These are phyloP conservation scores for Pythium periplocum DNA, from an alignment of 352 stramenopile genomes.

Conservation along the genomic window DNA sequence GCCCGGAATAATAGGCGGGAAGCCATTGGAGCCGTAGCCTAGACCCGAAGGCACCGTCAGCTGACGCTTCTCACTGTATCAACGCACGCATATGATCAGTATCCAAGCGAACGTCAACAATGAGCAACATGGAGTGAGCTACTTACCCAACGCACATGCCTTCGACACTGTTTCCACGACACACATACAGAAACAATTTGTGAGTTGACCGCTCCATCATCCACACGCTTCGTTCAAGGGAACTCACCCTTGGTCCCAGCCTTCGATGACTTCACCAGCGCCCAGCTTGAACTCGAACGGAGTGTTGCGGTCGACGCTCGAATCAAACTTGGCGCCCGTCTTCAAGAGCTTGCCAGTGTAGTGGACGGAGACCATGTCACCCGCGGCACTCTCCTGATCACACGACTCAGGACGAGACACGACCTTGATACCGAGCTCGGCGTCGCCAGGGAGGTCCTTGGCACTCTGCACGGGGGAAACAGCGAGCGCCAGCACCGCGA, in stretches of 20 bases:
- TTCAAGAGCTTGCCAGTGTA: conserved; percentile 95
- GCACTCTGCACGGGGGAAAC: conserved; percentile 38
- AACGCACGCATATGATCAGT: too few species aligned
- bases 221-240: conserved; percentile 6
- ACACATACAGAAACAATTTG: neutral
- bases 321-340: conserved; percentile 97
- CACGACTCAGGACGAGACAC: conserved; percentile 72
- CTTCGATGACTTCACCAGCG: conserved; percentile 92
- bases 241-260: neutral
- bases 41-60: conserved; percentile 85
- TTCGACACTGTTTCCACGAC: conserved; percentile 42
- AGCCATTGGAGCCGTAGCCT: conserved; percentile 92
- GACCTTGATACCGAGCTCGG: conserved; percentile 67
- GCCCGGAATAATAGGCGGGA: conserved; percentile 90
- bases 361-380: conserved; percentile 92
- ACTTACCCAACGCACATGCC: conserved; percentile 85
- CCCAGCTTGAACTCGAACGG: conserved; percentile 95
- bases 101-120: too few species aligned
- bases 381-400: conserved; percentile 62
- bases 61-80: conserved; percentile 77
- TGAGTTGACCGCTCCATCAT: conserved; percentile 4
- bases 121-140: too few species aligned
- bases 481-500: conserved; percentile 29
- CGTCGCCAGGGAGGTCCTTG: conserved; percentile 64
- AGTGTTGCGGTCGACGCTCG: conserved; percentile 89